Conservation (phyloP, 768 basidiomycete species). For the Suillus luteus region DNA sequence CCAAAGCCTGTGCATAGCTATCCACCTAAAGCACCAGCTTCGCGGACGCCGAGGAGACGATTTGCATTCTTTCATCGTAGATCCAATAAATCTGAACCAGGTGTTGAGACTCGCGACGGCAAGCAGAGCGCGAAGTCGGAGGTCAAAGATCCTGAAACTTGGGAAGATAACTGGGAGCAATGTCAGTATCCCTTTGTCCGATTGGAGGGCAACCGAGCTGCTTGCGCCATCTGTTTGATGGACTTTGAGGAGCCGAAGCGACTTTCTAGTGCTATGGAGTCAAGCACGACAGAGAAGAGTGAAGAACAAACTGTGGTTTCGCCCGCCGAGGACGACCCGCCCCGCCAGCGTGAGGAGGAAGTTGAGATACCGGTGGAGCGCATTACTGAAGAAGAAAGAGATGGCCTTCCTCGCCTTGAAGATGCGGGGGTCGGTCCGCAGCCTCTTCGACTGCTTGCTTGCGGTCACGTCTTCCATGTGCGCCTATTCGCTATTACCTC, state of each 20-base stretch:
- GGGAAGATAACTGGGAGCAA: constrained; percentile 81
- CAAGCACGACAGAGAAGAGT: constrained; percentile 33
- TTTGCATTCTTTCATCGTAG: constrained; percentile 53
- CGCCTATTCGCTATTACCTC: constrained; percentile 31
- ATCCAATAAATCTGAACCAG: constrained; percentile 22
- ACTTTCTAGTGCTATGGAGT: constrained; percentile 23
- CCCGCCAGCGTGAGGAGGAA: constrained; percentile 23
- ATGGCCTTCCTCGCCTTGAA: constrained; percentile 51
- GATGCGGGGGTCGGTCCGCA: constrained; percentile 79
- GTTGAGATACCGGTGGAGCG: constrained; percentile 36
- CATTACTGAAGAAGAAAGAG: constrained; percentile 42
- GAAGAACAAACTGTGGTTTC: constrained; percentile 15
- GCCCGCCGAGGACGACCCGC: constrained; percentile 4
- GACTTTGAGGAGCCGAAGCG: constrained; percentile 78
- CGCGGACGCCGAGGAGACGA: constrained; percentile 40
- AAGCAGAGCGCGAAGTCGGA: constrained; percentile 15
- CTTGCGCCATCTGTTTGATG: constrained; percentile 82
- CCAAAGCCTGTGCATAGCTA: constrained; percentile 57
- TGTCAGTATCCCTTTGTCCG: constrained; percentile 80
- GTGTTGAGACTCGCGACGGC: constrained; percentile 22
- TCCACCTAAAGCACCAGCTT: constrained; percentile 53
- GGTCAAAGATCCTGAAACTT: constrained; percentile 45
- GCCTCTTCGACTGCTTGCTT: constrained; percentile 72
- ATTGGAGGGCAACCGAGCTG: constrained; percentile 79
- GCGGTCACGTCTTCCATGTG: constrained; percentile 91